Evolutionary conservation across 202 grass and related monocot species (phyloP).

Genomic region (Panicum virgatum): DNA sequence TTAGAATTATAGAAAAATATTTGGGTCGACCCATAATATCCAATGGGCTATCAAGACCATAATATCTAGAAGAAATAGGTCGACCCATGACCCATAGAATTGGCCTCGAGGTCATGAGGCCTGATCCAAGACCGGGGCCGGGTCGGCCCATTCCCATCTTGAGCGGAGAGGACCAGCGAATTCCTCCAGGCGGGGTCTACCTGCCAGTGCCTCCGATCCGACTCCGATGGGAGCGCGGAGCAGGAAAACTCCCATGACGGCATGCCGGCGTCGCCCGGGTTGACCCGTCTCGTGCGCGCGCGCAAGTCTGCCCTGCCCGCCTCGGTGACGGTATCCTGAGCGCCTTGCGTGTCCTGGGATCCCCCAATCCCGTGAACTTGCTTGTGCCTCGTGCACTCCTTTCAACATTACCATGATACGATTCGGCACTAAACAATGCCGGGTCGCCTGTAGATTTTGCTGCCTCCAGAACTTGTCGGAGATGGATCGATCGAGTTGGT

Average conservation of each 20-base stretch:
- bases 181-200: slow-evolving; percentile 10
- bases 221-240: not conserved
- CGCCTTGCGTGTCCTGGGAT: slow-evolving; percentile 5
- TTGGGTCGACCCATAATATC: too few relatives aligned
- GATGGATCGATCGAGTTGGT: not conserved
- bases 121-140: too few relatives aligned
- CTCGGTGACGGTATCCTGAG: slow-evolving; percentile 5
- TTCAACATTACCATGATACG: slow-evolving; percentile 6
- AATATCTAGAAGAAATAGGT: too few relatives aligned
- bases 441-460: not conserved
- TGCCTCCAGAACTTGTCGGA: not conserved
- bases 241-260: not conserved
- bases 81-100: too few relatives aligned
- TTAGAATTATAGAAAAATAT: too few relatives aligned
- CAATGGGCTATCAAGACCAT: too few relatives aligned
- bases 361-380: slow-evolving; percentile 30
- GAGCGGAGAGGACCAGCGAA: slow-evolving; percentile 15
- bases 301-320: not conserved
- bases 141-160: too few relatives aligned
- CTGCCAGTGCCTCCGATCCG: not conserved
- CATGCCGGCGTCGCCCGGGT: not conserved
- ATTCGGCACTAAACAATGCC: slow-evolving; percentile 22
- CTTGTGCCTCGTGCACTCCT: not conserved
- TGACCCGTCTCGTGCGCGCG: slow-evolving; percentile 11
- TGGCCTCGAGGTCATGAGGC: too few relatives aligned